Evolutionary conservation across 2,329 filamentous ascomycete genomes (phyloP).

Genomic region (Aureobasidium sp.): DNA sequence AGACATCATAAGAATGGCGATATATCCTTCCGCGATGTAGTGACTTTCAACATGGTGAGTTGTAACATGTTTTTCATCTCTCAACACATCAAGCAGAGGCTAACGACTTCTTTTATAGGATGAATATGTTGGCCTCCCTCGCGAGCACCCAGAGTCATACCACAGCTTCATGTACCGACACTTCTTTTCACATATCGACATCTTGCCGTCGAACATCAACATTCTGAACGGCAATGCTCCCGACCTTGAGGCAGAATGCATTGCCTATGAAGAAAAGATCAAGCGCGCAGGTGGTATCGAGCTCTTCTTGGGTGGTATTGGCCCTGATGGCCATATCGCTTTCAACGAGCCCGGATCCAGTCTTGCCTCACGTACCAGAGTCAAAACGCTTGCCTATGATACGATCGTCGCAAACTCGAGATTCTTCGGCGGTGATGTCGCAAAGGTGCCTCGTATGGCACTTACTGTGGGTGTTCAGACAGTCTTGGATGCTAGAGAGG

Average conservation of each 20-base stretch:
- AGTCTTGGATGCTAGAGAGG: conserved; percentile 68
- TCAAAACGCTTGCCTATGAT: conserved; percentile 82
- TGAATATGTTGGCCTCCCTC: conserved; percentile 76
- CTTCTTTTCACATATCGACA: conserved; percentile 80
- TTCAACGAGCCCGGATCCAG: conserved; percentile 86
- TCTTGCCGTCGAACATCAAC: conserved; percentile 73
- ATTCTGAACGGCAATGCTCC: conserved; percentile 74
- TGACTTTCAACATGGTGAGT: conserved; percentile 83
- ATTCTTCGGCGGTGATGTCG: conserved; percentile 70
- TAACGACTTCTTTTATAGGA: conserved; percentile 42
- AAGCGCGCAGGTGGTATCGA: conserved; percentile 68
- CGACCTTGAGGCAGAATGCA: conserved; percentile 68
- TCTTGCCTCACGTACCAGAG: conserved; percentile 66
- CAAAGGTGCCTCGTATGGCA: conserved; percentile 70
- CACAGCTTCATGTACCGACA: conserved; percentile 92
- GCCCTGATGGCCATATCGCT: conserved; percentile 78
- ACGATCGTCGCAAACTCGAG: conserved; percentile 78
- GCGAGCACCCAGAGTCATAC: conserved; percentile 78
- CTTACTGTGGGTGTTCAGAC: conserved; percentile 80
- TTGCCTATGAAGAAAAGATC: conserved; percentile 72
- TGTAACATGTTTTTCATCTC: no score
- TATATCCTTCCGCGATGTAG: conserved; percentile 79
- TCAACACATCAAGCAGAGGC: neutral
- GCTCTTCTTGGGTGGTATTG: conserved; percentile 76
- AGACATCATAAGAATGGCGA: conserved; percentile 60